phyloP scores from a whole-genome alignment of 129 eudicot genomes.

The Flaveria ramosissima region DNA sequence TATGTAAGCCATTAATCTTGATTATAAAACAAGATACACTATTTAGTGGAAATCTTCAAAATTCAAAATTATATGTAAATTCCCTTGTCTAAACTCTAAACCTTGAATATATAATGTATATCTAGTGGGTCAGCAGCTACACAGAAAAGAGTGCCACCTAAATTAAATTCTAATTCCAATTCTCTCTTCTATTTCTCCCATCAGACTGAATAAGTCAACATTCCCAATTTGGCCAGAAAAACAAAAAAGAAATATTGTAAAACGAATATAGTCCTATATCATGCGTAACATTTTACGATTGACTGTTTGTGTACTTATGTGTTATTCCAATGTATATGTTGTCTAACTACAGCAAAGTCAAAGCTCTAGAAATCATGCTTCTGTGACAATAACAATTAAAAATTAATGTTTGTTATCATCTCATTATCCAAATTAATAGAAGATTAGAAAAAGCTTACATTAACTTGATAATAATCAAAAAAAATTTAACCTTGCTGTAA shows the following conservation, averaged over 20 bases:
- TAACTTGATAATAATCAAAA: not conserved
- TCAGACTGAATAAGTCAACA: constrained; percentile 5
- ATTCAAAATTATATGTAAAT: too few relatives aligned
- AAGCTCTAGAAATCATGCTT: not conserved
- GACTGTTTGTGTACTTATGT: not conserved
- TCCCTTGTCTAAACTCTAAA: not conserved
- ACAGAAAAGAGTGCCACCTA: not conserved
- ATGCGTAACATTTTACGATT: constrained; percentile 7
- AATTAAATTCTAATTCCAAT: constrained; percentile 13
- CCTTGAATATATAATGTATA: constrained; percentile 7
- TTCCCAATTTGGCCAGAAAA: constrained; percentile 21
- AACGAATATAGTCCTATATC: constrained; percentile 3
- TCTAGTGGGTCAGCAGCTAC: not conserved
- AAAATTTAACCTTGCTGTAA: not conserved
- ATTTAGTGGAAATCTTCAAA: too few relatives aligned
- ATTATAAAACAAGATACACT: not conserved
- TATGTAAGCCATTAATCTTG: not conserved
- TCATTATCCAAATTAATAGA: not conserved
- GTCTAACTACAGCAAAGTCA: not conserved
- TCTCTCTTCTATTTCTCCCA: constrained; percentile 9
- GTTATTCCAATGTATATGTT: not conserved
- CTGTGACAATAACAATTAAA: not conserved
- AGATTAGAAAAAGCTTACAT: not conserved
- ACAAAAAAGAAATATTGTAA: constrained; percentile 17
- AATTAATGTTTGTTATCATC: not conserved